These are phyloP conservation scores for Massarina eburnea DNA, from an alignment of 2,329 filamentous ascomycete species.

Conservation along the genomic window DNA sequence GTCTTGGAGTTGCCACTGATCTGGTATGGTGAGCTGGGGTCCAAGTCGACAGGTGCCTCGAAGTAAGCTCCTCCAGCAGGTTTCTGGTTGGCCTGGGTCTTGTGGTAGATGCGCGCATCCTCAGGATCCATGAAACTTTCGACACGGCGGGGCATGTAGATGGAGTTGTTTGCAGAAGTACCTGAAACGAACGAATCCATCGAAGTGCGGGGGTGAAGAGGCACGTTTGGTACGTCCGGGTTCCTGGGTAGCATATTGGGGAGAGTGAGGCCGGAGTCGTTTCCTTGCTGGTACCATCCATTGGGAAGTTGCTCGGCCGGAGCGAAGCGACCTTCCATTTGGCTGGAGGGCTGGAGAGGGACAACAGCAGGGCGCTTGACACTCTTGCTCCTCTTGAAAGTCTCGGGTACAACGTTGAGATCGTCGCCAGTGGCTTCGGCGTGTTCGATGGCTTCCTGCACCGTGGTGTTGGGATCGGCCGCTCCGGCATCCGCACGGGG, in stretches of 20 bases:
- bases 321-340: constrained; percentile 77
- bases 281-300: constrained; percentile 69
- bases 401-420: constrained; percentile 84
- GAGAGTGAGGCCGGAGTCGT: constrained; percentile 66
- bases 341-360: constrained; percentile 71
- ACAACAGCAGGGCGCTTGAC: constrained; percentile 56
- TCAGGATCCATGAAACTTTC: constrained; percentile 79
- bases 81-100: constrained; percentile 59
- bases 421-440: constrained; percentile 81
- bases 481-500: constrained; percentile 85
- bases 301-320: constrained; percentile 67
- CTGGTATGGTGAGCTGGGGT: constrained; percentile 29
- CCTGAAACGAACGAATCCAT: constrained; percentile 66
- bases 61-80: constrained; percentile 49
- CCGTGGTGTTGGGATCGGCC: constrained; percentile 73
- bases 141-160: constrained; percentile 68
- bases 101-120: constrained; percentile 71
- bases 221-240: constrained; percentile 48
- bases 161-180: constrained; percentile 59
- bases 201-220: constrained; percentile 62
- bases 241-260: constrained; percentile 52
- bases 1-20: constrained; percentile 26
- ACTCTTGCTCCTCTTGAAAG: constrained; percentile 65
- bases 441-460: constrained; percentile 79
- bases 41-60: constrained; percentile 27